Percentiles rank a stretch among this genome's conserved stretches.
Evolutionary conservation across 139 green algal genomes (phyloP).

Genomic region (Coelastrella sp.): DNA sequence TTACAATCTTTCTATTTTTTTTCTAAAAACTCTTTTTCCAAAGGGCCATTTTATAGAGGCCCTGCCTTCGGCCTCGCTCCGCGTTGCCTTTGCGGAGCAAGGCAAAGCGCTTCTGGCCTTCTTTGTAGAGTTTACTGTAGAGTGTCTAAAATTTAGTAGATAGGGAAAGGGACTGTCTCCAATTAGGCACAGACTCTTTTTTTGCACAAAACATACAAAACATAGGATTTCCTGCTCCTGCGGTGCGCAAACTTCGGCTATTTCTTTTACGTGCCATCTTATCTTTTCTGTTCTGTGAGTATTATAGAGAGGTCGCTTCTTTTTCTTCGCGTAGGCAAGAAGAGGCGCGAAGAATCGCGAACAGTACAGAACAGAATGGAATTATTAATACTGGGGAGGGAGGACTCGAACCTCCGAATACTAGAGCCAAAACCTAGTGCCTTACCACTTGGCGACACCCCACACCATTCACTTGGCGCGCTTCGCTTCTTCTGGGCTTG

Average conservation of each 20-base stretch:
- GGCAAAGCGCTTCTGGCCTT: no score
- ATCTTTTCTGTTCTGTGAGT: not conserved
- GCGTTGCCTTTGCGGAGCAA: no score
- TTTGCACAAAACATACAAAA: slow-evolving; percentile 19
- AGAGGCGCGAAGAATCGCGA: not conserved
- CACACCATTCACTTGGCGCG: no score
- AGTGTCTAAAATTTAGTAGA: no score
- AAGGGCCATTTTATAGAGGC: no score
- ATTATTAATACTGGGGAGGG: slow-evolving; percentile 2
- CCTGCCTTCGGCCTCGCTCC: no score
- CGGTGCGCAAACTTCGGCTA: not conserved
- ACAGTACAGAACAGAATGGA: no score
- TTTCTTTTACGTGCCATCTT: slow-evolving; percentile 6
- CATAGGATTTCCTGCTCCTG: not conserved
- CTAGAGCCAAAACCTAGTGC: slow-evolving; percentile 12
- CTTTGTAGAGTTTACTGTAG: no score
- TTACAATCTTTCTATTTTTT: no score
- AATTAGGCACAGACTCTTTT: not conserved
- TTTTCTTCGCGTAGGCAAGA: not conserved
- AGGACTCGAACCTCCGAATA: slow-evolving; percentile 11
- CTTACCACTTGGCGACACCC: not conserved
- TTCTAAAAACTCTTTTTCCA: no score
- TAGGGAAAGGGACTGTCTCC: not conserved
- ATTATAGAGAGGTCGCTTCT: not conserved
- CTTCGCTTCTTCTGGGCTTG: no score